Base-by-base conservation (phyloP, 73 alveolate species). In the Effrenium voratum region DNA sequence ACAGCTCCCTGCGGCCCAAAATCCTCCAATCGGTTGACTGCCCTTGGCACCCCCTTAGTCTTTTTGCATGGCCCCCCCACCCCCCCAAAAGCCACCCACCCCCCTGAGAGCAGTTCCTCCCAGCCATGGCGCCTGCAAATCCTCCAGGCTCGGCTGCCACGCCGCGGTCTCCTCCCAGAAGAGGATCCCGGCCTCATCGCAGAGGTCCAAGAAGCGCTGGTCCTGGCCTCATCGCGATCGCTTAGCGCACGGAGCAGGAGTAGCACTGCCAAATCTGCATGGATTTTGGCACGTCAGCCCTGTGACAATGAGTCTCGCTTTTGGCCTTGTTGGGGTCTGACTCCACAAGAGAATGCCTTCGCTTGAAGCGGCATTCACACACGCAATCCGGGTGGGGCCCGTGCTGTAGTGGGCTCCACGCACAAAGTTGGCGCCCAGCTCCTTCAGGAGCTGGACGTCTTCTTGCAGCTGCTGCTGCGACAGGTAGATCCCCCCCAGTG, bases 351-450 rank as follows among this genome's bases (percentile, higher is more conserved):
- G n/a, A n/a, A n/a, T n/a, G n/a, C n/a, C n/a, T n/a, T n/a, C n/a
- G n/a, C n/a, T n/a, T n/a, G n/a, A n/a, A n/a, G n/a, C n/a, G n/a
- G n/a, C n/a, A n/a, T n/a, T n/a, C n/a, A n/a, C n/a, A n/a, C n/a
- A n/a, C n/a, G n/a, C n/a, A n/a, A n/a, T n/a, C n/a, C n/a, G n/a
- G n/a, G n/a, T n/a, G n/a, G n/a, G n/a, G n/a, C n/a, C n/a, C n/a
- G 26, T 26, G 87, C 97, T 70, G 76, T 90, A 90, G 76, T 90
- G 97, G 12, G 97, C 82, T 28, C 97, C 97, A 26, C 97, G 97
- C 59, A 90, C 97, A 34, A 90, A 90, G 87, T 90, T 90, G n/a
- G 97, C 97, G 8, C 87, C 87, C 68, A 90, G 75, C 43, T 90
- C 88, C 45, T 68, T 66, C 57, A 90, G 87, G 57, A 90, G 76